Percentiles rank a stretch among this genome's conserved stretches.
phyloP scores from a whole-genome alignment of 192 early-diverging fungal species.

The Podila epicladia region DNA sequence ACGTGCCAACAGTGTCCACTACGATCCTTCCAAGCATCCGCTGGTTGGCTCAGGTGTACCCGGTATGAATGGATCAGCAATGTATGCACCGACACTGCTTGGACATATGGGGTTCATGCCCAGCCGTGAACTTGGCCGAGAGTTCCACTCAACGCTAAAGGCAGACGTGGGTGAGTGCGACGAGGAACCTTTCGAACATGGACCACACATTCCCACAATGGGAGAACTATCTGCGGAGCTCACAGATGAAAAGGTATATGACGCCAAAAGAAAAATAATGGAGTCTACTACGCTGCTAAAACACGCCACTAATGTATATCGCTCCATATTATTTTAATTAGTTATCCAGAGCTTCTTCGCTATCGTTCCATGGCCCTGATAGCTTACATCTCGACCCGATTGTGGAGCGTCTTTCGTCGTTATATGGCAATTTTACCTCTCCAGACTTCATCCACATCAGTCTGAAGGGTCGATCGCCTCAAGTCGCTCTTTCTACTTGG shows the following conservation, averaged over 20 bases:
- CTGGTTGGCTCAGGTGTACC: constrained; percentile 7
- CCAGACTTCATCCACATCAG: constrained; percentile 69
- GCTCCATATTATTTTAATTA: background rate
- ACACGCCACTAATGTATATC: background rate
- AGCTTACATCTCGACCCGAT: constrained; percentile 51
- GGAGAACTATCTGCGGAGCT: constrained; percentile 16
- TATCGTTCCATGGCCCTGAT: constrained; percentile 48
- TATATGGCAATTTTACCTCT: constrained; percentile 57
- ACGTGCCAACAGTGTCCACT: constrained; percentile 46
- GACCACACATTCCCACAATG: constrained; percentile 23
- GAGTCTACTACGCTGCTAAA: background rate
- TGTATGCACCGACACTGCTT: constrained; percentile 28
- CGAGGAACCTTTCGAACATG: constrained; percentile 26
- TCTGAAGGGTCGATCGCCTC: constrained; percentile 51
- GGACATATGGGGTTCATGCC: constrained; percentile 40
- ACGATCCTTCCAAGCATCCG: constrained; percentile 31
- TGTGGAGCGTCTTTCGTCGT: constrained; percentile 53
- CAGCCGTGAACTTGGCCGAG: constrained; percentile 14
- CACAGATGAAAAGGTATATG: constrained; percentile 34
- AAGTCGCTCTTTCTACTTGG: constrained; percentile 66
- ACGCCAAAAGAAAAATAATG: background rate
- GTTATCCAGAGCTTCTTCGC: constrained; percentile 37
- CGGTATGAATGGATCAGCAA: constrained; percentile 2
- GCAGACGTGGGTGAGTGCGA: constrained; percentile 34
- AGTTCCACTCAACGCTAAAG: constrained; percentile 4